phyloP scores from a whole-genome alignment of 495 filamentous ascomycete species.

The Hyaloscypha finlandica region DNA sequence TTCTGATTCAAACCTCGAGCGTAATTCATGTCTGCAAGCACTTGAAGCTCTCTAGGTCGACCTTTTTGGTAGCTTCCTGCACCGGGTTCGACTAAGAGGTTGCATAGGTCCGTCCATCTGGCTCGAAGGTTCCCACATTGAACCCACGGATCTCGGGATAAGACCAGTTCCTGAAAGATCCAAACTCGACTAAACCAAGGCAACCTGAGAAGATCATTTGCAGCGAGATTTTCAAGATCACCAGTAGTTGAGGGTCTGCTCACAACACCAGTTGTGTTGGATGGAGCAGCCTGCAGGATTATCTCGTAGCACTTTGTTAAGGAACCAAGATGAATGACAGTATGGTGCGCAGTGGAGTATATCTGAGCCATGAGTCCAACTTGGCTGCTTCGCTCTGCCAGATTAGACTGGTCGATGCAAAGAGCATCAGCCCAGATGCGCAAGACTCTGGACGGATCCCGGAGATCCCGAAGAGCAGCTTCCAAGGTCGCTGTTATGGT shows the following conservation, averaged over 20 bases:
- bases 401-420: conserved; percentile 6
- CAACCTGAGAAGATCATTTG: background rate
- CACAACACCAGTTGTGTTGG: conserved; percentile 3
- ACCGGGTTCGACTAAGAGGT: background rate
- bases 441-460: background rate
- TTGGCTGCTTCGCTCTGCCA: conserved; percentile 4
- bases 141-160: conserved; percentile 9
- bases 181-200: conserved; percentile 11
- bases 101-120: conserved; percentile 6
- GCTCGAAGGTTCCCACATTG: conserved; percentile 7
- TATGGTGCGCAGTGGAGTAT: conserved; percentile 10
- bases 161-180: conserved; percentile 10
- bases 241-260: background rate
- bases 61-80: background rate
- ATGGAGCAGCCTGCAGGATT: background rate
- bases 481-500: conserved; percentile 1
- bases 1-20: background rate
- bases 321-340: conserved; percentile 8
- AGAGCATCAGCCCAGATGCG: conserved; percentile 13
- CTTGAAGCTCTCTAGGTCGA: background rate
- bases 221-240: background rate
- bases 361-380: conserved; percentile 6
- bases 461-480: conserved; percentile 10
- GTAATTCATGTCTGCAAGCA: conserved; percentile 9
- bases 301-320: background rate